These are phyloP conservation scores for Trifolium dubium DNA, from an alignment of 306 rosid genomes.

Conservation along the genomic window DNA sequence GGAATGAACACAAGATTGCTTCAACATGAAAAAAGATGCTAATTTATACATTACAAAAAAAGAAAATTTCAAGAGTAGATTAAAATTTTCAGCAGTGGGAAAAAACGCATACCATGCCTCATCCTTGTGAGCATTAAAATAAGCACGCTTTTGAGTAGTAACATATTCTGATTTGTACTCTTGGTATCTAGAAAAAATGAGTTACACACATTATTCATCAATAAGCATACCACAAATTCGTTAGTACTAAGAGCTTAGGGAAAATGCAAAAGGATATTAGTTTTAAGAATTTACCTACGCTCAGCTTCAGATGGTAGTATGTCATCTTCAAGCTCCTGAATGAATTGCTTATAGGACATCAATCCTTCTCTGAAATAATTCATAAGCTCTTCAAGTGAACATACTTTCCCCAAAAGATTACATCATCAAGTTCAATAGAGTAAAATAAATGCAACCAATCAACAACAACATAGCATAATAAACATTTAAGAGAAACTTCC, in stretches of 20 bases:
- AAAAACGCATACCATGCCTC: constrained; percentile 76
- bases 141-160: constrained; percentile 87
- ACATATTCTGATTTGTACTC: constrained; percentile 95
- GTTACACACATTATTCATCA: constrained; percentile 12
- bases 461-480: constrained; percentile 2
- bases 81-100: constrained; percentile 19
- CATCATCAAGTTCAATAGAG: constrained; percentile 5
- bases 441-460: constrained; percentile 19
- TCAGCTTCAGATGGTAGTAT: constrained; percentile 96
- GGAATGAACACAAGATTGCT: constrained; percentile 35
- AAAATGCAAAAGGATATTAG: constrained; percentile 16
- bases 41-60: constrained; percentile 11
- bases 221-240: constrained; percentile 8
- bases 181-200: constrained; percentile 67
- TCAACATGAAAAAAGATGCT: constrained; percentile 44
- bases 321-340: constrained; percentile 99
- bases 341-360: constrained; percentile 98
- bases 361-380: constrained; percentile 86
- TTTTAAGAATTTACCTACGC: constrained; percentile 67
- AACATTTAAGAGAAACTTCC: not conserved
- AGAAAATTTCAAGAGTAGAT: constrained; percentile 15
- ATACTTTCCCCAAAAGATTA: constrained; percentile 5
- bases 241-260: constrained; percentile 6
- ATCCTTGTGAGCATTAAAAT: constrained; percentile 90
- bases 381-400: constrained; percentile 37